Base-by-base conservation (phyloP, 805 yeast species). In the Pichia gijzeniarum region DNA sequence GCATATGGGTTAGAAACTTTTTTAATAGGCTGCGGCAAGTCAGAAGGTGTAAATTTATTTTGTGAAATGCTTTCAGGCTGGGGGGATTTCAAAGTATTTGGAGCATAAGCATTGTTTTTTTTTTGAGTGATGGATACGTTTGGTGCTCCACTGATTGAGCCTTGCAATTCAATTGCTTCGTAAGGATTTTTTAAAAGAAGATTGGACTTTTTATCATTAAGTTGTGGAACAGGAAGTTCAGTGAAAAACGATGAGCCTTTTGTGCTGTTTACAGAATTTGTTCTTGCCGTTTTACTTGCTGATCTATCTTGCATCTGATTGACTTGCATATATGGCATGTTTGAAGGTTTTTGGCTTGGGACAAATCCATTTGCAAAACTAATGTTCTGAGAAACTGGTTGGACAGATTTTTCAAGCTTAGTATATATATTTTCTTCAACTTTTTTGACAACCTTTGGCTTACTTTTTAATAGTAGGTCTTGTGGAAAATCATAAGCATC, bases 401-500 rank as follows among this genome's bases (percentile, higher is more conserved):
- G 20, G 2, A 31, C n/a, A 7, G 44, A 36, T 17, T 45, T 40
- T 49, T 62, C 67, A 12, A 61, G 45, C 41, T 48, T 45, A 2
- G 65, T 57, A 43, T 63, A 63, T 14, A 63, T 55, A 40, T 53
- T 62, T 28, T 53, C 49, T 40, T 57, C 54, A 25, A 53, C 62
- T 43, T 59, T 76, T 38, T 59, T 72, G 51, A 51, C 73, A 55
- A 56, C 75, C 65, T 60, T 69, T 50, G 47, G 67, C 35, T 53
- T 49, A 25, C 56, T 68, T 19, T 65, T 68, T 1, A 72, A 64
- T 12, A 82, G 63, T 37, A 84, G 58, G 38, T 71, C 77, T 18
- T 69, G 64, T 1, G 91, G 91, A 55, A 84, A 82, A 56, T 84
- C 93, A 54, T 82, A 84, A 0, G 89, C 88, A 63, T 82, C 87